Conservation (phyloP, 1,284 basidiomycete species). For the Leccinum pachyderme region DNA sequence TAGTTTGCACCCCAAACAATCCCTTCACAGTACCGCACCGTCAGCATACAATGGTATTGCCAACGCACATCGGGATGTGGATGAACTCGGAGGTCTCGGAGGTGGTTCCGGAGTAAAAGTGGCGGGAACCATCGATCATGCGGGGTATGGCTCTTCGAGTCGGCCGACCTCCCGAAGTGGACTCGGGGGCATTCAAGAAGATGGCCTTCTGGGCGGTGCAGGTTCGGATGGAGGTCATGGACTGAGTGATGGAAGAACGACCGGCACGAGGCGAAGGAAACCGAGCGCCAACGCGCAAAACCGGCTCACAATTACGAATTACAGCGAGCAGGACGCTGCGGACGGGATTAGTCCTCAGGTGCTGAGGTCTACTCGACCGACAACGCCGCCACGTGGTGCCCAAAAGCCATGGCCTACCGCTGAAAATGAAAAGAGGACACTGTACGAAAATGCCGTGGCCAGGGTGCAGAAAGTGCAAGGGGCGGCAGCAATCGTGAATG, state of each 20-base stretch:
- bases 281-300: constrained; percentile 30
- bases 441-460: constrained; percentile 66
- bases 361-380: constrained; percentile 3
- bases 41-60: constrained; percentile 12
- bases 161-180: constrained; percentile 23
- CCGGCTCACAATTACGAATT: constrained; percentile 37
- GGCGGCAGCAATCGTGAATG: constrained; percentile 31
- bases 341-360: constrained; percentile 30
- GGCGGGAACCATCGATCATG: constrained; percentile 27
- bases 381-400: constrained; percentile 10
- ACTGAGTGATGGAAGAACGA: constrained; percentile 6
- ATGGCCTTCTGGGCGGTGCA: background rate
- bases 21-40: constrained; percentile 35
- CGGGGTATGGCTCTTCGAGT: constrained; percentile 25
- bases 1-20: constrained; percentile 17
- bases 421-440: constrained; percentile 62
- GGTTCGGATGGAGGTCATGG: constrained; percentile 6
- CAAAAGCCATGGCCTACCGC: constrained; percentile 48
- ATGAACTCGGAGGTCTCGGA: constrained; percentile 35
- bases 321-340: constrained; percentile 34
- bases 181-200: constrained; percentile 28
- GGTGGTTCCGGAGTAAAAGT: constrained; percentile 8
- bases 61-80: constrained; percentile 12
- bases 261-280: constrained; percentile 17
- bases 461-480: constrained; percentile 60